Evolutionary conservation across 2,329 filamentous ascomycete species (phyloP), one percentile per base, ranked within the genome.

Genomic region (Ustilaginoidea virens): DNA sequence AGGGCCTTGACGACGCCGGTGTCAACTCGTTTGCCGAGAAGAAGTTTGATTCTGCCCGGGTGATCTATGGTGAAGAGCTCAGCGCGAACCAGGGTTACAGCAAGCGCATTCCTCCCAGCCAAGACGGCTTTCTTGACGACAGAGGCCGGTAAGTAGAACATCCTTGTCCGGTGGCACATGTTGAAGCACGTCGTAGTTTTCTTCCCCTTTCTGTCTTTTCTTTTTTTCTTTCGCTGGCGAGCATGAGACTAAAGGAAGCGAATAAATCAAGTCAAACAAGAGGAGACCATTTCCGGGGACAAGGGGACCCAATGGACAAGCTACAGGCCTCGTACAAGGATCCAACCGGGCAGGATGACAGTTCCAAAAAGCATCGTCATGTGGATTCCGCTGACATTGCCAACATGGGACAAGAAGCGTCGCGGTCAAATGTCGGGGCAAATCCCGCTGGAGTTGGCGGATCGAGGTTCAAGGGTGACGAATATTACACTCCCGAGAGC

Each of bases 11-110:
- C 14, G 51, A 60, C 6, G 49, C 54, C 3, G 60, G 57, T 24
- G 54, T 62, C 25, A 56, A 61, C 30, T 43, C 51, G 1, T 42
- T 47, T 8, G 52, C 48, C 16, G 57, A 58, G 46, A 55, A 51
- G 27, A 56, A 56, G 32, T 63, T 66, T 10, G 42, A 56, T 14
- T 21, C 18, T 7, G 28, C 22, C 9, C 13, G n/a, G 9, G 28
- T 29, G 3, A 14, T 7, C 6, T 62, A 56, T 21, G 58, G 52
- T 28, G 44, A 55, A 21, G 58, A 64, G 15, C 35, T 62, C 20
- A 58, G 51, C 45, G 61, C 61, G 25, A 65, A 58, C 37, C 44
- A 43, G 12, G 41, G 59, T 13, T 62, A 56, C 47, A 54, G 61
- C 46, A 58, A 54, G 45, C 51, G 53, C 7, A 61, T 63, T 17